Evolutionary conservation across 129 eudicot genomes (phyloP).

Genomic region (Ambrosia trifida): DNA sequence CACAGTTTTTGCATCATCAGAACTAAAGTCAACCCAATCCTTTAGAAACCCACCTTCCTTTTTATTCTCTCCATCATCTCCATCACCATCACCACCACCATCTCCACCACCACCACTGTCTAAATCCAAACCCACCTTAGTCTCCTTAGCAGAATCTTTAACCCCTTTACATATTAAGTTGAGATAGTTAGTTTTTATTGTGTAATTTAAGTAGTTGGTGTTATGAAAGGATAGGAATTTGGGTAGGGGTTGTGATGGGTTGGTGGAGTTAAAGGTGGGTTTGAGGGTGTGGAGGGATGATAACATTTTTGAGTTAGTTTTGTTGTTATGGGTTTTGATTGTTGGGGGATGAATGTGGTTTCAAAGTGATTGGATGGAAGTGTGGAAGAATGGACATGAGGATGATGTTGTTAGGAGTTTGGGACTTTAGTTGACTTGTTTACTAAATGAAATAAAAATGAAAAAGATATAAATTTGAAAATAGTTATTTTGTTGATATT

Average conservation of each 20-base stretch:
- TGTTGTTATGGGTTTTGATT: not conserved
- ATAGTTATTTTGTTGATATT: no score
- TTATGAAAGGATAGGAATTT: not conserved
- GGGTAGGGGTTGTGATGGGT: constrained; percentile 34
- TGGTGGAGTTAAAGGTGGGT: constrained; percentile 29
- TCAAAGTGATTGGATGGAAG: constrained; percentile 1
- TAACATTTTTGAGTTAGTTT: constrained; percentile 34
- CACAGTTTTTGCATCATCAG: constrained; percentile 86
- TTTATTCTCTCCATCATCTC: constrained; percentile 54
- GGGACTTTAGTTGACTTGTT: no score
- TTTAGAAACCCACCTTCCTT: constrained; percentile 62
- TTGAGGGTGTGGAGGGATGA: constrained; percentile 45
- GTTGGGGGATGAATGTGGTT: not conserved
- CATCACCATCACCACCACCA: constrained; percentile 60
- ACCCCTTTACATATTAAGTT: constrained; percentile 42
- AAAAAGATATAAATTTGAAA: no score
- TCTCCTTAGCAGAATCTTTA: constrained; percentile 53
- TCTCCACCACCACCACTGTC: constrained; percentile 35
- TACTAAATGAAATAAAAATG: no score
- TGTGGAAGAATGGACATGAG: not conserved
- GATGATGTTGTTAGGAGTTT: not conserved
- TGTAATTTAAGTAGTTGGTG: not conserved
- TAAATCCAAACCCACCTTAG: constrained; percentile 38
- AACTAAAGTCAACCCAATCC: constrained; percentile 76
- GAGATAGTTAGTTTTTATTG: constrained; percentile 18